phyloP scores from a whole-genome alignment of 345 rosid species.

The Eucalyptus pauciflora region DNA sequence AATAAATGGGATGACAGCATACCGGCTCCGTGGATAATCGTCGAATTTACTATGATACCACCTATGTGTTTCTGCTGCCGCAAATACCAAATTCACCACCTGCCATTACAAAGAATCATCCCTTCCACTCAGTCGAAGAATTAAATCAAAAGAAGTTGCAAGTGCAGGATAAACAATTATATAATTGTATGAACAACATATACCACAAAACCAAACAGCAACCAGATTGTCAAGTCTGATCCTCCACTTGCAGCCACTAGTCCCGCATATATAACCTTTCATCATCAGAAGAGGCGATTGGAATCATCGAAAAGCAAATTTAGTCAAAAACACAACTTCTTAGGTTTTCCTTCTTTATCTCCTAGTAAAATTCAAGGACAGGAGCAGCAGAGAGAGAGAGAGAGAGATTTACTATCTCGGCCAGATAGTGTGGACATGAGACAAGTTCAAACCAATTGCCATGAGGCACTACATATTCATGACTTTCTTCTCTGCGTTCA shows the following conservation, averaged over 20 bases:
- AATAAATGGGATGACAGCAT: constrained; percentile 35
- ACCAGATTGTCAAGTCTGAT: constrained; percentile 44
- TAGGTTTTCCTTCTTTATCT: neutral
- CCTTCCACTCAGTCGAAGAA: neutral
- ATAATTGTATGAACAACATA: neutral
- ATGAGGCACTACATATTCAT: constrained; percentile 38
- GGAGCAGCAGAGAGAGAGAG: neutral
- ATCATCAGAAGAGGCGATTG: neutral
- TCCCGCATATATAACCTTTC: constrained; percentile 58
- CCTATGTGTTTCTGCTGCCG: constrained; percentile 63
- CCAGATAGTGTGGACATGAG: constrained; percentile 67
- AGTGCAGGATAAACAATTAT: neutral
- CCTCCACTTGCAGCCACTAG: constrained; percentile 69
- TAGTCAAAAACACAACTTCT: neutral
- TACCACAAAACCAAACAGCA: constrained; percentile 64
- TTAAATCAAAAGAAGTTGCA: neutral
- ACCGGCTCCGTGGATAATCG: constrained; percentile 38
- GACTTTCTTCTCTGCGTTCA: constrained; percentile 7
- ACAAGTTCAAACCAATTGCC: constrained; percentile 87
- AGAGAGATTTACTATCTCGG: constrained; percentile 53
- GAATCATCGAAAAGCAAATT: neutral
- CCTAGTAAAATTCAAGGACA: neutral
- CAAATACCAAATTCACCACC: constrained; percentile 57
- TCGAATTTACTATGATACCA: constrained; percentile 64
- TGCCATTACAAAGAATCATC: constrained; percentile 5